These are phyloP conservation scores for Erodium texanum DNA, from an alignment of 441 rosid species.

Conservation along the genomic window DNA sequence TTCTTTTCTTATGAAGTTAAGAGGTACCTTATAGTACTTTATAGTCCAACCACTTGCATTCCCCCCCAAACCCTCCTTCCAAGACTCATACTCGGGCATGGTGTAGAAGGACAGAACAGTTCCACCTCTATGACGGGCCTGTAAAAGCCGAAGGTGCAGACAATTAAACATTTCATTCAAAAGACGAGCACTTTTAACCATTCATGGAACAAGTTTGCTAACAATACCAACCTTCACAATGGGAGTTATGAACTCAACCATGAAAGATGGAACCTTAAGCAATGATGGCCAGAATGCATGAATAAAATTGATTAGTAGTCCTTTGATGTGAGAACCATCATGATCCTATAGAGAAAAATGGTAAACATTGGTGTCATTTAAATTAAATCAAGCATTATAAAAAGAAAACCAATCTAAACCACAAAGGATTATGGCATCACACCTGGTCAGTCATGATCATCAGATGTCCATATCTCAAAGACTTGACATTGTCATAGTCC, in stretches of 20 bases:
- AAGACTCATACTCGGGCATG: conserved; percentile 83
- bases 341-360: conserved; percentile 56
- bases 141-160: conserved; percentile 11
- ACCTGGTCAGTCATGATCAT: conserved; percentile 99
- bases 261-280: conserved; percentile 71
- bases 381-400: neutral
- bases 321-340: conserved; percentile 96
- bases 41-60: conserved; percentile 78
- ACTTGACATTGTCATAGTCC: conserved; percentile 51
- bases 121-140: conserved; percentile 59
- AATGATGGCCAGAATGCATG: conserved; percentile 96
- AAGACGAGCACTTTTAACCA: neutral
- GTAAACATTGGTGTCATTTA: neutral
- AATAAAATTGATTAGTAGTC: conserved; percentile 78
- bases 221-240: conserved; percentile 65
- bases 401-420: neutral
- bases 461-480: conserved; percentile 89
- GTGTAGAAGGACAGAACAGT: conserved; percentile 56
- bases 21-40: conserved; percentile 46
- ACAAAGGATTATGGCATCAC: conserved; percentile 2
- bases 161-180: conserved; percentile 4
- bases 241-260: conserved; percentile 92
- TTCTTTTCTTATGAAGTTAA: no score
- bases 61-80: conserved; percentile 68
- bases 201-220: neutral